Conservation (phyloP, 345 rosid genomes). For the Citrus glauca region DNA sequence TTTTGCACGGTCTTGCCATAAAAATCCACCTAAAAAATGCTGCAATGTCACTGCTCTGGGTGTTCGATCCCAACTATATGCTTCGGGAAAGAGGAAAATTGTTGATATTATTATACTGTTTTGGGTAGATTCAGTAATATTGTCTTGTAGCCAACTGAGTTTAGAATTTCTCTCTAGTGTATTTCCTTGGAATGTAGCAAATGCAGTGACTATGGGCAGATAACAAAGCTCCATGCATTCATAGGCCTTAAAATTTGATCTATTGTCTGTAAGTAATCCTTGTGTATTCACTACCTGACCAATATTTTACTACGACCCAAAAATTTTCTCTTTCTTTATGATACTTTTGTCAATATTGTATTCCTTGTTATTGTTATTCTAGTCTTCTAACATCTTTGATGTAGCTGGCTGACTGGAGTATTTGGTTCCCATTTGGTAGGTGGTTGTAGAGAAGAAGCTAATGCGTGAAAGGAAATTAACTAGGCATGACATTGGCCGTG, state of each 20-base stretch:
- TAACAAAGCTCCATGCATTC: neutral
- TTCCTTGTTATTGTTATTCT: neutral
- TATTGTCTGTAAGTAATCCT: neutral
- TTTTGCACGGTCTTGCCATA: neutral
- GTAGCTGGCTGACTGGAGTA: constrained; percentile 9
- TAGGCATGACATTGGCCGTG: constrained; percentile 94
- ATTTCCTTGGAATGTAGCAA: neutral
- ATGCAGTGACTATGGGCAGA: neutral
- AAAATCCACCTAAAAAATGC: neutral
- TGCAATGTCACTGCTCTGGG: neutral
- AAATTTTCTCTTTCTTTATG: neutral
- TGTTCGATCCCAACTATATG: neutral
- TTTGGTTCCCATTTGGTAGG: constrained; percentile 39
- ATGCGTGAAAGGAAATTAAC: constrained; percentile 75
- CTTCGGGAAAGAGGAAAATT: neutral
- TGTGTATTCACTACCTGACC: neutral
- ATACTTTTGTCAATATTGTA: neutral
- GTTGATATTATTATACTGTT: neutral
- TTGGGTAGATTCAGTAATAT: neutral
- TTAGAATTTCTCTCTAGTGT: neutral
- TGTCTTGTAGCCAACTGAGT: neutral
- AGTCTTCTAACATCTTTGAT: neutral
- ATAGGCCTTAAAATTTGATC: neutral
- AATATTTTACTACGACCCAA: neutral
- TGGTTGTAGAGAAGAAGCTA: constrained; percentile 86